These are phyloP conservation scores for Gossypium schwendimanii DNA, from an alignment of 441 rosid species.

Conservation along the genomic window DNA sequence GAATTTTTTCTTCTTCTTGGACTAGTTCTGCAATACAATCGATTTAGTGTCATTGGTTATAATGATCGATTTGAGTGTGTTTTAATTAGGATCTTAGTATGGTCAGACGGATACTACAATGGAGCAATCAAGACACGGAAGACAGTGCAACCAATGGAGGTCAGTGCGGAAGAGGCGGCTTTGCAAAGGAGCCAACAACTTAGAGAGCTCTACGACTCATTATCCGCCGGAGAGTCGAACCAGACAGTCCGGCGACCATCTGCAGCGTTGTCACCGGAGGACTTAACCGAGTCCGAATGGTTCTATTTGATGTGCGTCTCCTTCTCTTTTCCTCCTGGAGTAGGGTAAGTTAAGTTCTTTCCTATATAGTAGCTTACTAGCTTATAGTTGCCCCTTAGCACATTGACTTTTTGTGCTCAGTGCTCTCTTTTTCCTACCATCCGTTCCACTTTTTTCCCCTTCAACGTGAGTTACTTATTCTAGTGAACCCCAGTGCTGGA, in stretches of 20 bases:
- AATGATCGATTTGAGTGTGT: background rate
- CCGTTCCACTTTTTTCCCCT: conserved; percentile 12
- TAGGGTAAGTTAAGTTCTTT: conserved; percentile 46
- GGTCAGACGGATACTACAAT: conserved; percentile 94
- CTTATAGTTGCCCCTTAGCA: background rate
- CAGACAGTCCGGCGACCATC: conserved; percentile 61
- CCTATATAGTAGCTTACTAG: background rate
- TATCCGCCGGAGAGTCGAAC: conserved; percentile 66
- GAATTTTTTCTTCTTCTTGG: background rate
- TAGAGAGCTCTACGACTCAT: conserved; percentile 76
- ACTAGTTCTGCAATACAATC: background rate
- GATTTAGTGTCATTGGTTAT: background rate
- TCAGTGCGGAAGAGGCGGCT: conserved; percentile 77
- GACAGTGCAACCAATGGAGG: conserved; percentile 89
- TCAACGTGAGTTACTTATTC: conserved; percentile 14
- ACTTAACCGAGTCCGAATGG: conserved; percentile 96
- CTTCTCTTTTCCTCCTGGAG: conserved; percentile 70
- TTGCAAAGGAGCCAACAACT: conserved; percentile 90
- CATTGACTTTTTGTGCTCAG: conserved; percentile 9
- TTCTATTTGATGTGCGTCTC: conserved; percentile 95
- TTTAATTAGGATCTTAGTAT: conserved; percentile 52
- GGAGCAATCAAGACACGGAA: conserved; percentile 94
- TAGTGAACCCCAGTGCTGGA: conserved; percentile 16
- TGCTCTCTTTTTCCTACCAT: background rate
- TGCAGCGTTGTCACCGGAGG: conserved; percentile 89